Base-by-base conservation (phyloP, 306 rosid species). In the Elaeagnus macrophylla region DNA sequence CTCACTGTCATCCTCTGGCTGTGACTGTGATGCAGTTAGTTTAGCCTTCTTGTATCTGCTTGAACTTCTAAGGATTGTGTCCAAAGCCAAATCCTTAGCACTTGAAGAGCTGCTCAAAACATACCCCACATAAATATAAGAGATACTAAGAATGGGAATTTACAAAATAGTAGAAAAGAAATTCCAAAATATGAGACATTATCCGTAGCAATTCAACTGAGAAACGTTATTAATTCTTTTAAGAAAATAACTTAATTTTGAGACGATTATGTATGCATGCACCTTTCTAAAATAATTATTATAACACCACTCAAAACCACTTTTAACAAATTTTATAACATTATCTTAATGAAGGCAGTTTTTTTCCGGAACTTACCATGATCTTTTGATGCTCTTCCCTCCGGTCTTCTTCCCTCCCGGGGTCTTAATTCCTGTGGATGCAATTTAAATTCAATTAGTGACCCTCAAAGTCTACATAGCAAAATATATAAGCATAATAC, bases 41-140 rank as follows among this genome's bases (percentile, higher is more conserved):
- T 65, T 84, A 16, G 93, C 85, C 69, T 62, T 78, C 82, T 79
- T 82, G 69, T 61, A 87, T 56, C 83, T 78, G 36, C 73, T 76
- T 48, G 97, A 83, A 42, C 88, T 86, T 72, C 72, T 75, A 37
- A 84, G 66, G 66, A 90, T 38, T 1, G 6, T 50, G 59, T 61
- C 80, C 8, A 80, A 67, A 10, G 68, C 9, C 75, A 77, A 40
- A 49, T 66, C 47, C 65, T 70, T 67, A 42, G 64, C 47, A 56
- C 52, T 72, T 39, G 85, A 69, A 65, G 68, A 60, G 52, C 94
- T 83, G 81, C 59, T 37, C 43, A 51, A 60, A 43, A 25, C 45
- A 18, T 45, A 40, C 49, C 53, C 80, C 12, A 38, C 5, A 46
- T 35, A 50, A 18, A 40, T 18, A 42, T 54, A 12, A 9, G 51